A percentile compares a stretch with the other conserved stretches of the same genome.
phyloP scores from a whole-genome alignment of 1,284 basidiomycete species.

The Ceratobasidium theobromae region DNA sequence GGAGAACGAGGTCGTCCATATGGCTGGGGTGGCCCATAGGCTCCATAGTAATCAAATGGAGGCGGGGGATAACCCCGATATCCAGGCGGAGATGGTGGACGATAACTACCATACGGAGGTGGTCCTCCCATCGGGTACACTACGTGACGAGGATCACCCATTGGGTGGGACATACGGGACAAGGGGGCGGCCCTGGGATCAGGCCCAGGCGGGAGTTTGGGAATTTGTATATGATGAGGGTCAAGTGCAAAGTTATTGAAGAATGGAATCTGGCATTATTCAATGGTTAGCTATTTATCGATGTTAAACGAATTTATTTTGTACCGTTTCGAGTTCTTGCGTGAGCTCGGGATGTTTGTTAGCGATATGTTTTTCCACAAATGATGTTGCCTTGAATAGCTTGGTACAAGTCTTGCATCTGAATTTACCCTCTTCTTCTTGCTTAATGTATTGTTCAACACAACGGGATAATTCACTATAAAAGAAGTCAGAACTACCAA shows the following conservation, averaged over 20 bases:
- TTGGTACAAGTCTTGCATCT: conserved; percentile 93
- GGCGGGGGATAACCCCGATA: conserved; percentile 26
- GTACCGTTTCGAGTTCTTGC: conserved; percentile 72
- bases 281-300: conserved; percentile 3
- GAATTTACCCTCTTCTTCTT: conserved; percentile 94
- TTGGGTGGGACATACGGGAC: conserved; percentile 17
- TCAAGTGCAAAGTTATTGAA: conserved; percentile 94
- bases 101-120: conserved; percentile 37
- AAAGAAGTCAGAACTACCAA: conserved; percentile 30
- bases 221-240: conserved; percentile 83
- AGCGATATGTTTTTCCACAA: conserved; percentile 91
- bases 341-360: conserved; percentile 86
- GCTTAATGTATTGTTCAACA: conserved; percentile 78
- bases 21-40: conserved; percentile 22
- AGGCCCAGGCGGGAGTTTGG: conserved; percentile 61
- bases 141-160: conserved; percentile 19
- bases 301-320: conserved; percentile 33
- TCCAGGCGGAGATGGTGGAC: conserved; percentile 40
- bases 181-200: conserved; percentile 15
- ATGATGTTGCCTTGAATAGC: conserved; percentile 92
- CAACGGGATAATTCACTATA: conserved; percentile 76
- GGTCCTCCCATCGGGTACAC: conserved; percentile 26
- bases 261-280: conserved; percentile 63
- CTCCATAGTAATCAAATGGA: conserved; percentile 24
- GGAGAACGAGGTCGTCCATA: conserved; percentile 33